Base-by-base conservation (phyloP, 2,329 filamentous ascomycete genomes). In the Daldinia sp. region DNA sequence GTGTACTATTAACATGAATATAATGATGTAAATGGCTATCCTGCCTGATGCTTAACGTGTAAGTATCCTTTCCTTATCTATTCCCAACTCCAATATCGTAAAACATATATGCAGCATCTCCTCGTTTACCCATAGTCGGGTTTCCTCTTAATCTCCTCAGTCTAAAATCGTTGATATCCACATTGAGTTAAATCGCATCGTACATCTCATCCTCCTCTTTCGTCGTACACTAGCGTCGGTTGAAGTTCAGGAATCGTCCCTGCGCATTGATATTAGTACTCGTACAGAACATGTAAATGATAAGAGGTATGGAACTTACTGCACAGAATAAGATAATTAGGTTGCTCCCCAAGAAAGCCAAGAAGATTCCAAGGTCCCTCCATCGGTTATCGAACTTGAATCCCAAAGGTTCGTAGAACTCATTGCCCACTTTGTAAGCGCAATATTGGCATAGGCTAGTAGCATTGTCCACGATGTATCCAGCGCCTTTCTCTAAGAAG, bases 361-460 rank as follows among this genome's bases (percentile, higher is more conserved):
- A 73, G 73, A 90, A 91, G 69, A 97, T 97, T 1, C 93, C 94
- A 63, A 96, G 65, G 73, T 97, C 93, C 62, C 93, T 87, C 93
- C 93, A 97, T 15, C 93, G 83, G 71, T 92, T 80, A 48, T 82
- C 81, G 74, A 90, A 97, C 2, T 81, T 82, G 75, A 97, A 86
- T 2, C 86, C 85, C 18, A 97, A 85, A 0, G 88, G 85, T 60
- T 82, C 77, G 77, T 92, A 97, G 76, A 95, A 97, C 81, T 97
- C 85, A 72, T 97, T 92, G 33, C 93, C 94, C 12, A 92, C 82
- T 69, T 87, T 89, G 81, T 89, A 97, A 0, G 93, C 92, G 76
- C 94, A 97, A 81, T 97, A 97, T 75, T 91, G 83, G 81, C 94
- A 97, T 23, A 84, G 81, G 53, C 82, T 86, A 0, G 91, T 92